Evolutionary conservation across 83 land plant genomes (phyloP), one percentile per base, ranked within the genome.

Genomic region (Picea mariana): DNA sequence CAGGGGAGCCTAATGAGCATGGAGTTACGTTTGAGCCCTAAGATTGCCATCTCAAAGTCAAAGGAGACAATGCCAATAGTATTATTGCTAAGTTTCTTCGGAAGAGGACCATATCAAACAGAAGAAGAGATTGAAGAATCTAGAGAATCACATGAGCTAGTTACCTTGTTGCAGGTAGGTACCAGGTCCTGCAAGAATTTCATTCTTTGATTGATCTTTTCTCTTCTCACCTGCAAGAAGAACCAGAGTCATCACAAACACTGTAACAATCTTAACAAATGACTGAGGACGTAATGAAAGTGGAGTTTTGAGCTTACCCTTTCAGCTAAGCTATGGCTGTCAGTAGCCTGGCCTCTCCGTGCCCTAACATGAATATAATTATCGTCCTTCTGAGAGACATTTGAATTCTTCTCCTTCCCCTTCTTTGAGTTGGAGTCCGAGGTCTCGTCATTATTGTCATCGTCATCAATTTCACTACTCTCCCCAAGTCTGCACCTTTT

Each of bases 331-430:
- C 85, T 83, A 18, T 83, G 85, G 64, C 85, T 83, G 67, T 83
- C 85, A 16, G 85, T 83, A 47, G 85, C 85, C 63, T 83, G 85
- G 83, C 85, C 85, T 55, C 85, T 81, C 59, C 85, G 66, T 27
- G 85, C 85, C 81, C 85, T 81, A 40, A 83, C 85, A 80, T 83
- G 85, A 21, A 83, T 83, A 55, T 80, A 83, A 66, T 83, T 83
- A 23, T 72, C 81, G 42, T 83, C 78, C 62, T 76, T 76, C 61
- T 81, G 77, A 52, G 76, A 17, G 42, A 60, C 15, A 38, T 52
- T 71, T 67, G 82, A 23, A 71, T 44, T 69, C 77, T 81, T 31
- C 26, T 55, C 62, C 44, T 81, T 55, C 40, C 82, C 62, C 60
- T 81, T 79, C 23, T 62, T 40, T 27, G 47, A 67, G 55, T 67